Base-by-base conservation (phyloP, 768 basidiomycete species). In the Tylopilus rubrobrunneus region DNA sequence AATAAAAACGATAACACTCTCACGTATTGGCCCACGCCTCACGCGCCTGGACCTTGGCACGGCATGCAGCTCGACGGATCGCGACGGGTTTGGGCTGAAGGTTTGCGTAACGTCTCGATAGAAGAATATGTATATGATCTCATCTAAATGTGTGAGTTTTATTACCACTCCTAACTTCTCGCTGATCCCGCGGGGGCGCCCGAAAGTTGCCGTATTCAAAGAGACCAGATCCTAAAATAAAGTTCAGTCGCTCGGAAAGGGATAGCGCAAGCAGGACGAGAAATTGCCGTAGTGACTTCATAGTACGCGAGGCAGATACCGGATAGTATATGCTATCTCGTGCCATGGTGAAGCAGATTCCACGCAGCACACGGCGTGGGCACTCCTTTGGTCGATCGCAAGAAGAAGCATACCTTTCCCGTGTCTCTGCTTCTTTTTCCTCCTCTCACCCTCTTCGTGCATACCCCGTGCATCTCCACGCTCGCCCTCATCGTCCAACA, bases 111-210 rank as follows among this genome's bases (percentile, higher is more conserved):
- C 51, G 34, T 53, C 25, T 53, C 25, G 52, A 53, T 49, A 43
- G 44, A 42, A 55, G 49, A 44, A 51, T 49, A 54, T 48, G 48
- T 44, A 53, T 51, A 43, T 46, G 52, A 57, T 48, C 48, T 70
- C 77, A 77, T 72, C 77, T 84, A 74, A 87, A 88, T 19, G 85
- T 86, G 71, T 76, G 73, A 37, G 86, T 85, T n/a, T 81, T 80
- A 66, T 89, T 88, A 44, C 87, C 87, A 55, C 80, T 78, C 68
- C 79, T 86, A 48, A 85, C 61, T 56, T 87, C 84, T 56, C 81
- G 81, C 52, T 82, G 74, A 31, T 84, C 84, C 63, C 78, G 81
- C 0, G 85, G 87, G 21, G 84, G 81, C 21, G 80, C 80, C 53
- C 79, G 82, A 74, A 88, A 86, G 62, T 83, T 74, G 21, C 82